Percentiles rank a stretch among this genome's conserved stretches.
Evolutionary conservation across 768 basidiomycete species (phyloP).

Genomic region (Serendipita vermifera): DNA sequence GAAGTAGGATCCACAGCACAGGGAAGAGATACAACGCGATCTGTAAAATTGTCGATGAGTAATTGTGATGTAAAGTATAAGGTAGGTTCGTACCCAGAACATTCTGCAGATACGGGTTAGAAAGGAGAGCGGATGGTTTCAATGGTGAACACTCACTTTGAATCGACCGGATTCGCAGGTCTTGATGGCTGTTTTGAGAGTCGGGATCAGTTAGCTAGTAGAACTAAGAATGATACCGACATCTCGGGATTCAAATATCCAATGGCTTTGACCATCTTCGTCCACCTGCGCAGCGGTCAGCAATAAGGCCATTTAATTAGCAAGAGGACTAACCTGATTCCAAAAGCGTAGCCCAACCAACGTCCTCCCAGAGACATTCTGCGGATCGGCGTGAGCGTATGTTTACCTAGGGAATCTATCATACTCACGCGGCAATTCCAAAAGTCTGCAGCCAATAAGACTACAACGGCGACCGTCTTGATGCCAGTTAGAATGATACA

Average conservation of each 20-base stretch:
- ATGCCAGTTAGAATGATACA: slow-evolving; percentile 5
- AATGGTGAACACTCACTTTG: slow-evolving; percentile 44
- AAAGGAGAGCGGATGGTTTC: background rate
- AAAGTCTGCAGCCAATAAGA: slow-evolving; percentile 92
- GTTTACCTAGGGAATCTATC: background rate
- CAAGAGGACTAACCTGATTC: slow-evolving; percentile 58
- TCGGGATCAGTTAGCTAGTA: background rate
- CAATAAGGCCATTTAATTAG: background rate
- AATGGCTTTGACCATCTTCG: slow-evolving; percentile 88
- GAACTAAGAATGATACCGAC: slow-evolving; percentile 35
- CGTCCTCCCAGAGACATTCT: slow-evolving; percentile 91
- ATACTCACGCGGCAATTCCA: slow-evolving; percentile 74
- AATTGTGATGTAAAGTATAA: background rate
- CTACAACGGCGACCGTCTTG: slow-evolving; percentile 81
- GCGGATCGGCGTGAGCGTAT: slow-evolving; percentile 1
- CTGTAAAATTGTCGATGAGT: slow-evolving; percentile 27
- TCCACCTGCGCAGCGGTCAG: slow-evolving; percentile 47
- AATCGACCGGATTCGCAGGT: slow-evolving; percentile 78
- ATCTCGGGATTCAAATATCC: slow-evolving; percentile 97
- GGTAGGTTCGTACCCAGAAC: slow-evolving; percentile 62
- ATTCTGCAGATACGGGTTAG: slow-evolving; percentile 39
- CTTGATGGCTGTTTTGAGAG: slow-evolving; percentile 51
- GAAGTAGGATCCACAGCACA: slow-evolving; percentile 68
- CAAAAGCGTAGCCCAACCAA: slow-evolving; percentile 92
- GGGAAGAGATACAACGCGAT: slow-evolving; percentile 86